phyloP scores from a whole-genome alignment of 306 rosid species.

The Geum urbanum region DNA sequence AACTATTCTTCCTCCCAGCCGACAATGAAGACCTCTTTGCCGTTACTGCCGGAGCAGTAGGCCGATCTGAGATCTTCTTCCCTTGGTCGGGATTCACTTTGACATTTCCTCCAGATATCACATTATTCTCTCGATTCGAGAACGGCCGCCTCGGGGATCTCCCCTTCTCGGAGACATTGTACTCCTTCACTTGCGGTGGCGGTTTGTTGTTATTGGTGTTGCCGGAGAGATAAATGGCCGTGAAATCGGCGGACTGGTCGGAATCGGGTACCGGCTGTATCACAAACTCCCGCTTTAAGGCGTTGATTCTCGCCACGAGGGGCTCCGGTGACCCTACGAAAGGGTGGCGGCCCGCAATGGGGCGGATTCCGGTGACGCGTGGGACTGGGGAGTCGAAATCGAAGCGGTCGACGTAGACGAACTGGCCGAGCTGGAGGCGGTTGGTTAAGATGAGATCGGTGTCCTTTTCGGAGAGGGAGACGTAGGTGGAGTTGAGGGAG shows the following conservation, averaged over 20 bases:
- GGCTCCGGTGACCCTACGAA: conserved; percentile 73
- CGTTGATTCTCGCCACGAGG: conserved; percentile 51
- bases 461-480: conserved; percentile 71
- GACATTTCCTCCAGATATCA: not conserved
- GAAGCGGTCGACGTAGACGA: conserved; percentile 76
- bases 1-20: conserved; percentile 40
- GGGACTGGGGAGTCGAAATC: conserved; percentile 74
- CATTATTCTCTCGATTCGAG: conserved; percentile 58
- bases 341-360: conserved; percentile 73
- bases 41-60: conserved; percentile 68
- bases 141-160: conserved; percentile 51
- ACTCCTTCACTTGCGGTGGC: conserved; percentile 24
- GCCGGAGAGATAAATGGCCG: conserved; percentile 47
- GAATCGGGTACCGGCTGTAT: conserved; percentile 78
- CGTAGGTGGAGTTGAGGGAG: conserved; percentile 88
- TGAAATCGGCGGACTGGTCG: conserved; percentile 54
- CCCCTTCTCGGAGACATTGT: conserved; percentile 28
- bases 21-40: conserved; percentile 57
- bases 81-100: conserved; percentile 17
- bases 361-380: conserved; percentile 58
- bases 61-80: conserved; percentile 33
- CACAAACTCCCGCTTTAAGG: conserved; percentile 57
- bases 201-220: conserved; percentile 35
- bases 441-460: conserved; percentile 79
- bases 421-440: conserved; percentile 85